phyloP scores from a whole-genome alignment of 495 filamentous ascomycete genomes.

The Chlorociboria aeruginascens region DNA sequence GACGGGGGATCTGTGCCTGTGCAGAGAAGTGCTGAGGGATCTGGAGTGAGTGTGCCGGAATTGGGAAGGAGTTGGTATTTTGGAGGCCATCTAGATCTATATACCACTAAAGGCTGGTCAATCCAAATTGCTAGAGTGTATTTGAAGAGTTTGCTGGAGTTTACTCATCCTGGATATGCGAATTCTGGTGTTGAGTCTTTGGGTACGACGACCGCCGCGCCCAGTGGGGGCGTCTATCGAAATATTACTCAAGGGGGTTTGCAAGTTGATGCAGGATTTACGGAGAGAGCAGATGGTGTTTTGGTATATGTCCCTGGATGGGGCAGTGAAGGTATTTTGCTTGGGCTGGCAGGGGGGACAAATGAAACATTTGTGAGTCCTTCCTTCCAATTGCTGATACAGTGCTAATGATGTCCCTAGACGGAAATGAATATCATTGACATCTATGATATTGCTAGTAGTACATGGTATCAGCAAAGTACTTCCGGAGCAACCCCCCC shows the following conservation, averaged over 20 bases:
- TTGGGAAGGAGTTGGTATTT: constrained; percentile 64
- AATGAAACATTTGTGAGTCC: constrained; percentile 37
- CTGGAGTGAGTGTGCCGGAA: constrained; percentile 54
- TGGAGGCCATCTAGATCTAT: constrained; percentile 57
- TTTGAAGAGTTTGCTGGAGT: constrained; percentile 63
- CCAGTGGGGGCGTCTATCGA: constrained; percentile 43
- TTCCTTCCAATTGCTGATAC: neutral
- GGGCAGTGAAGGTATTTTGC: constrained; percentile 54
- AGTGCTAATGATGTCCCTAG: constrained; percentile 9
- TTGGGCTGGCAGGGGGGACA: constrained; percentile 57
- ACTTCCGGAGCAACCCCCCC: constrained; percentile 49
- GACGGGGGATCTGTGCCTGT: constrained; percentile 37
- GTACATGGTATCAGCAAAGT: constrained; percentile 66
- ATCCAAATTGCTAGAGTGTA: constrained; percentile 47
- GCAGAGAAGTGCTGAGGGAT: constrained; percentile 57
- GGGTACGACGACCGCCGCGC: constrained; percentile 33
- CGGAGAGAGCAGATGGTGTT: constrained; percentile 58
- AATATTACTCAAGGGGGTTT: constrained; percentile 63
- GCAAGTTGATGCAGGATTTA: constrained; percentile 49
- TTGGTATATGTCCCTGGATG: constrained; percentile 62
- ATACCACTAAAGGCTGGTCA: constrained; percentile 61
- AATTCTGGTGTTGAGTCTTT: constrained; percentile 46
- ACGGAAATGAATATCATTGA: constrained; percentile 63
- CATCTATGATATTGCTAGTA: constrained; percentile 65
- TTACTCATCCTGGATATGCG: constrained; percentile 52